Conservation (phyloP, 805 yeast genomes). For the Zygosaccharomyces bisporus region DNA sequence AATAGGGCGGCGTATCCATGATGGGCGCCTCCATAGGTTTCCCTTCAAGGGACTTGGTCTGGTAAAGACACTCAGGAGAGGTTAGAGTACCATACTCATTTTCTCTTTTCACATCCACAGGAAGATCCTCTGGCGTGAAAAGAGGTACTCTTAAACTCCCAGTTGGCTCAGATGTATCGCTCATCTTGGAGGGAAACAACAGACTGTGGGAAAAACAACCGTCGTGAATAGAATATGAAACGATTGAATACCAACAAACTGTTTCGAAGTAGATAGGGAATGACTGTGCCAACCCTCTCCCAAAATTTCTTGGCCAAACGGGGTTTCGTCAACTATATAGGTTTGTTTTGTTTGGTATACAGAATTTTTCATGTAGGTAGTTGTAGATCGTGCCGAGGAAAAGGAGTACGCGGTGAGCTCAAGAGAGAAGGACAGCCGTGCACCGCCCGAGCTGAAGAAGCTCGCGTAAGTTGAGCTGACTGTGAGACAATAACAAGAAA, state of each 20-base stretch:
- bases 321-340: not conserved
- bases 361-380: constrained; percentile 5
- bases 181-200: not conserved
- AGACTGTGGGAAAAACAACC: not conserved
- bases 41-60: constrained; percentile 51
- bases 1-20: constrained; percentile 82
- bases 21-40: constrained; percentile 59
- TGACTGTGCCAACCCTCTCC: not conserved
- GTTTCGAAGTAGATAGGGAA: not conserved
- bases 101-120: constrained; percentile 43
- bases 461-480: not conserved
- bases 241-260: not conserved
- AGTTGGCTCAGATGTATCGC: constrained; percentile 1
- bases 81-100: constrained; percentile 72
- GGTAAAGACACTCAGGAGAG: constrained; percentile 59
- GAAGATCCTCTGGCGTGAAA: constrained; percentile 34
- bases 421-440: not conserved
- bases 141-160: constrained; percentile 34
- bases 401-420: constrained; percentile 4
- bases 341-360: constrained; percentile 2
- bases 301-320: not conserved
- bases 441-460: not conserved
- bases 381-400: constrained; percentile 2
- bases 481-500: not conserved
- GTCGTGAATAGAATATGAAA: not conserved